Evolutionary conservation across 345 rosid genomes (phyloP).

Genomic region (Syzygium grande): DNA sequence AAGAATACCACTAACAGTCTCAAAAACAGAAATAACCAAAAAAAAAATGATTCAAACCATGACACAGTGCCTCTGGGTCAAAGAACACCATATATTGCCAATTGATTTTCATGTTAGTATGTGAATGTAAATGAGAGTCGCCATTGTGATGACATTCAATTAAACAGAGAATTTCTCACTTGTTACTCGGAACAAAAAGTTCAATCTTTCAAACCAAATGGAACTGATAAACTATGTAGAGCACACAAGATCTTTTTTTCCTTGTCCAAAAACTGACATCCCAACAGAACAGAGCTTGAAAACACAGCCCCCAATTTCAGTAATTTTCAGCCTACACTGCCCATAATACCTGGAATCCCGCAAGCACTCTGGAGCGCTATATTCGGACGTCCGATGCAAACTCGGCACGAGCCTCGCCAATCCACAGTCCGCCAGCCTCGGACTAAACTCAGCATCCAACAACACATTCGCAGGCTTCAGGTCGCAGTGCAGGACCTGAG

Average conservation of each 20-base stretch:
- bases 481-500: slow-evolving; percentile 70
- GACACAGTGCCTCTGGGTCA: not conserved
- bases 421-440: slow-evolving; percentile 75
- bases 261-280: not conserved
- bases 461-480: slow-evolving; percentile 87
- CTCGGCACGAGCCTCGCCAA: slow-evolving; percentile 58
- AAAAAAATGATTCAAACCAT: not conserved
- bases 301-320: not conserved
- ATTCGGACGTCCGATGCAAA: slow-evolving; percentile 40
- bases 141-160: not conserved
- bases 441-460: slow-evolving; percentile 89
- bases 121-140: not conserved
- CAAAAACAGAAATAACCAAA: not conserved
- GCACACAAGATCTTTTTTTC: not conserved
- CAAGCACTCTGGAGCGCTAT: slow-evolving; percentile 72
- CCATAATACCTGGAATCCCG: slow-evolving; percentile 59
- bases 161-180: not conserved
- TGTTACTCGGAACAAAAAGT: not conserved
- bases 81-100: not conserved
- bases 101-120: not conserved
- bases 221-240: not conserved
- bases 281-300: not conserved
- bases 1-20: not conserved
- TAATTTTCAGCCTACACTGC: not conserved
- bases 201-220: not conserved